Conservation (phyloP, 2,329 filamentous ascomycete genomes). For the Phaeosphaeria sp. region DNA sequence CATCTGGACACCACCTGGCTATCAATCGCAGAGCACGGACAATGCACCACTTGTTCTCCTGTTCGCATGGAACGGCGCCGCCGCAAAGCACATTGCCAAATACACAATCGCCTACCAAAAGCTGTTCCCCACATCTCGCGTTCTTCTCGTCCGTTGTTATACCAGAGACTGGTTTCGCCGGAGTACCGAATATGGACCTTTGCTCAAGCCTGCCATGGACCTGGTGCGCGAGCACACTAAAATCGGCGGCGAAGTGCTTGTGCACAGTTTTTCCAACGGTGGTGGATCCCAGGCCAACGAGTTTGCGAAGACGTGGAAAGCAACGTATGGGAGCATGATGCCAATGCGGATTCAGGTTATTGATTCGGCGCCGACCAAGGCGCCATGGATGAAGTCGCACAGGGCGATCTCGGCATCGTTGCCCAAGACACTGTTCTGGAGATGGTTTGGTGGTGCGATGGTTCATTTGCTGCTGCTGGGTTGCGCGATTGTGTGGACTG, state of each 20-base stretch:
- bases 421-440: slow-evolving; percentile 33
- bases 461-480: slow-evolving; percentile 37
- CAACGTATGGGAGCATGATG: slow-evolving; percentile 20
- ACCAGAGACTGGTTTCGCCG: slow-evolving; percentile 40
- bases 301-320: slow-evolving; percentile 42
- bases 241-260: slow-evolving; percentile 34
- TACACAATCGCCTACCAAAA: slow-evolving; percentile 41
- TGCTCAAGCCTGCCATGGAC: slow-evolving; percentile 35
- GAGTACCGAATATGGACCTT: slow-evolving; percentile 17
- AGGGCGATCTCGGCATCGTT: slow-evolving; percentile 38
- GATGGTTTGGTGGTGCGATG: slow-evolving; percentile 30
- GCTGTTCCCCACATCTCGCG: slow-evolving; percentile 39
- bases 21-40: slow-evolving; percentile 9
- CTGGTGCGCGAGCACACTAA: slow-evolving; percentile 30
- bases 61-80: slow-evolving; percentile 46
- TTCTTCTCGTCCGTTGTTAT: slow-evolving; percentile 40
- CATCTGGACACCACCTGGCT: slow-evolving; percentile 33
- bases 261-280: slow-evolving; percentile 47
- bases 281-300: slow-evolving; percentile 44
- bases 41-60: slow-evolving; percentile 38
- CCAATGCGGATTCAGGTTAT: slow-evolving; percentile 41
- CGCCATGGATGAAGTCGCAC: slow-evolving; percentile 38
- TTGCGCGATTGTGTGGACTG: slow-evolving; percentile 23
- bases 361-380: slow-evolving; percentile 45
- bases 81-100: slow-evolving; percentile 46